Evolutionary conservation across 2,329 filamentous ascomycete species (phyloP).

Genomic region (Celoporthe dispersa): DNA sequence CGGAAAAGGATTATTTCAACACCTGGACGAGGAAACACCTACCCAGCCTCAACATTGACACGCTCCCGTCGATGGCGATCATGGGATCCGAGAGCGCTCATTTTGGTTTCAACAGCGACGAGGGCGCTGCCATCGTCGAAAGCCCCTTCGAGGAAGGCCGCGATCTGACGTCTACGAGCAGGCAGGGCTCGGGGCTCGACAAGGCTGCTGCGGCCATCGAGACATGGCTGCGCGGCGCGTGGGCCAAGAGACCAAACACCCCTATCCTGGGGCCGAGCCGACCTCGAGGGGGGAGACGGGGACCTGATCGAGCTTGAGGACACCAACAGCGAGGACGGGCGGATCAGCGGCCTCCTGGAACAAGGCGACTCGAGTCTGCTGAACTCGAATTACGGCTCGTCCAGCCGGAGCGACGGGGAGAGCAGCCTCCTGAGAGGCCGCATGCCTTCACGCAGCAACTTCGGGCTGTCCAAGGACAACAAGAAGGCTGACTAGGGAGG

Average conservation of each 20-base stretch:
- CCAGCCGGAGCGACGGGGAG: slow-evolving; percentile 45
- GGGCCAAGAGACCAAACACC: slow-evolving; percentile 63
- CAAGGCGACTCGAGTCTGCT: slow-evolving; percentile 36
- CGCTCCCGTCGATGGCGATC: slow-evolving; percentile 68
- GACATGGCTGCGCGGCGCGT: slow-evolving; percentile 86
- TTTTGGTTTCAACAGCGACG: slow-evolving; percentile 55
- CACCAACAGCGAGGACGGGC: slow-evolving; percentile 60
- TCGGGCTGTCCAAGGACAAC: slow-evolving; percentile 43
- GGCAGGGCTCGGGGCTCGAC: slow-evolving; percentile 66
- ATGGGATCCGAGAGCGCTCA: slow-evolving; percentile 64
- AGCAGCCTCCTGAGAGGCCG: slow-evolving; percentile 44
- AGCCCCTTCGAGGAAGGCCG: slow-evolving; percentile 54
- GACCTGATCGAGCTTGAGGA: slow-evolving; percentile 77
- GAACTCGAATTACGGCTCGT: slow-evolving; percentile 42
- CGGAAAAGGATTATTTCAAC: slow-evolving; percentile 83
- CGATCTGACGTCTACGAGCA: slow-evolving; percentile 45
- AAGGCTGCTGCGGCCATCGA: slow-evolving; percentile 87
- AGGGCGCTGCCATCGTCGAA: slow-evolving; percentile 52
- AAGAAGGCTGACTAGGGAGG: slow-evolving; percentile 51
- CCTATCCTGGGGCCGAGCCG: slow-evolving; percentile 46
- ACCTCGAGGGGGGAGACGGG: slow-evolving; percentile 47
- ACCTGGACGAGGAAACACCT: slow-evolving; percentile 83
- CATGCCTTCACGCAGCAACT: slow-evolving; percentile 34
- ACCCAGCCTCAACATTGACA: slow-evolving; percentile 75
- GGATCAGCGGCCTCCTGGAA: slow-evolving; percentile 26